phyloP scores from a whole-genome alignment of 768 basidiomycete genomes.

The Suillus subalutaceus region DNA sequence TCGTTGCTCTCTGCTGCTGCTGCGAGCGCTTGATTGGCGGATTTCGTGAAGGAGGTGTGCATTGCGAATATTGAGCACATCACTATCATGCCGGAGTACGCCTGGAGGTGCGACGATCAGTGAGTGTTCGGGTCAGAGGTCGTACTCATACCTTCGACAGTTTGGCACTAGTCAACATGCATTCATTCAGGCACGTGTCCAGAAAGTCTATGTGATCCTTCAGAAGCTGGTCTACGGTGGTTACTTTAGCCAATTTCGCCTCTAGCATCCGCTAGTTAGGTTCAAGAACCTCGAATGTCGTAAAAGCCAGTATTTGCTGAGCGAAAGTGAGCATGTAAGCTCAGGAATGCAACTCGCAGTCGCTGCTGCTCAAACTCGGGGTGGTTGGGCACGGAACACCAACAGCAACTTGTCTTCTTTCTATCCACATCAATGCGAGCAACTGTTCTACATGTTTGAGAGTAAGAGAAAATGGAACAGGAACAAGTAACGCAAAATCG shows the following conservation, averaged over 20 bases:
- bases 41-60: conserved; percentile 85
- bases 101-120: conserved; percentile 41
- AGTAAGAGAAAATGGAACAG: too few relatives aligned
- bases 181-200: conserved; percentile 97
- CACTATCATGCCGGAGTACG: conserved; percentile 67
- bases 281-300: too few relatives aligned
- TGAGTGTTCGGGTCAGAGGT: neutral
- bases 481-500: too few relatives aligned
- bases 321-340: too few relatives aligned
- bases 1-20: conserved; percentile 57
- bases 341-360: too few relatives aligned
- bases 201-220: conserved; percentile 95
- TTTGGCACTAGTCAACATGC: conserved; percentile 94
- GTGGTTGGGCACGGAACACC: too few relatives aligned
- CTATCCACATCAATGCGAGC: too few relatives aligned
- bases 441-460: too few relatives aligned
- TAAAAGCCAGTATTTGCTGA: too few relatives aligned
- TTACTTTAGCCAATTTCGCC: conserved; percentile 80
- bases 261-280: conserved; percentile 48
- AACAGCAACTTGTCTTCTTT: too few relatives aligned
- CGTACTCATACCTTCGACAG: conserved; percentile 69
- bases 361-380: too few relatives aligned
- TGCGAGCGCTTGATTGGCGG: conserved; percentile 67
- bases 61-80: conserved; percentile 90
- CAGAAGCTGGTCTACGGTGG: conserved; percentile 95